Evolutionary conservation across 768 basidiomycete species (phyloP), one percentile per base, ranked within the genome.

Genomic region (Lactarius akahatsu): DNA sequence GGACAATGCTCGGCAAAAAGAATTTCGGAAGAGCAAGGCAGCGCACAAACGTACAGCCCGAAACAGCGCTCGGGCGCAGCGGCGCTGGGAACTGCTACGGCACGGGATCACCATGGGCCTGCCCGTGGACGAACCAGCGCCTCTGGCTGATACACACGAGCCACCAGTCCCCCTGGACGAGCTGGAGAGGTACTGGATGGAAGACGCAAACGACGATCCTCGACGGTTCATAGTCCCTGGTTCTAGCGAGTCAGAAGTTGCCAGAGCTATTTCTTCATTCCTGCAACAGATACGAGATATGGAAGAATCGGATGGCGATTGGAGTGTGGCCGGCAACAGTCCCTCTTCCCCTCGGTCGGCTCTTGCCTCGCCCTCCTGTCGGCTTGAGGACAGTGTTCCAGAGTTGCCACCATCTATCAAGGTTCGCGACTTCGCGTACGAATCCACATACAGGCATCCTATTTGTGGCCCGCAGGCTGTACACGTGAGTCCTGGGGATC

Each of bases 141-240:
- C 61, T 23, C 36, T 56, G 50, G 76, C 80, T 9, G 77, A 81
- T 23, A 66, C 64, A 5, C 32, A 70, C 9, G 72, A 75, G 2
- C 77, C 75, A 11, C 77, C 80, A 0, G 73, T 80, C 26, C 73
- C 75, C 13, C 68, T 71, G 3, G 72, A 76, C 26, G 75, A 75
- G 30, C 76, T 80, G 66, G 71, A 74, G 57, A 73, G 72, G 13
- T 72, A 73, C 38, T 81, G 80, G 80, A 74, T 75, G 2, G 72
- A 72, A 10, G 73, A 73, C 9, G 71, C 82, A 61, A 75, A 78
- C 10, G 72, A 72, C 23, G 57, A 50, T 4, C 78, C 80, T 40
- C 70, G 72, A 23, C 74, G 80, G 7, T 69, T 79, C 40, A 69
- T 81, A 20, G 77, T 79, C 3, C 80, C 80, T 43, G 77, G 78